Conservation (phyloP, 2,329 filamentous ascomycete species). For the Arthrobotrys iridis region DNA sequence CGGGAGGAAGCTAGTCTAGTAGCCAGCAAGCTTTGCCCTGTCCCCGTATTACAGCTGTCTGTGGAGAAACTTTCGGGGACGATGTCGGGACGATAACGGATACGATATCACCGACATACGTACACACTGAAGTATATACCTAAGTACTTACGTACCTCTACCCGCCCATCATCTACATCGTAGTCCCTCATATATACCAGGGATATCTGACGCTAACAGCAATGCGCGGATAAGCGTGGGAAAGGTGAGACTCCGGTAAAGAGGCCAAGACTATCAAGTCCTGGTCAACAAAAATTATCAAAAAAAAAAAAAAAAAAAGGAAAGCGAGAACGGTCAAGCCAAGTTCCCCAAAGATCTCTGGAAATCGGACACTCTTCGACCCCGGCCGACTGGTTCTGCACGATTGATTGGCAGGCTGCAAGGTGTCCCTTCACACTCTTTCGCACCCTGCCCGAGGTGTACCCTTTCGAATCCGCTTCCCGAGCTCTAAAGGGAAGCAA, state of each 20-base stretch:
- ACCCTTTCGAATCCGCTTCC: neutral
- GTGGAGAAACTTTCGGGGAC: constrained; percentile 24
- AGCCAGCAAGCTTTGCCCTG: neutral
- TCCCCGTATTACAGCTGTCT: neutral
- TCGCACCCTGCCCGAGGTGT: constrained; percentile 9
- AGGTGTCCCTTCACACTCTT: neutral
- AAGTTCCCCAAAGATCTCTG: too few species aligned
- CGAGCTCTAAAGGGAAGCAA: neutral
- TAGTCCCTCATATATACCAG: neutral
- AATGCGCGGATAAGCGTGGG: constrained; percentile 50
- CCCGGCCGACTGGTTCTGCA: too few species aligned
- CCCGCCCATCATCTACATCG: neutral
- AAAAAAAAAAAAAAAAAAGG: too few species aligned
- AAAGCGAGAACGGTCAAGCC: too few species aligned
- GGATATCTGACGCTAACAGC: neutral
- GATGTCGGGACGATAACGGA: constrained; percentile 11
- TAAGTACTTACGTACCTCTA: too few species aligned
- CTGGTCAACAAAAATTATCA: constrained; percentile 53
- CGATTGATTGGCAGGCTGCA: too few species aligned
- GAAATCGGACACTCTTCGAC: too few species aligned
- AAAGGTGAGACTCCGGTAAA: neutral
- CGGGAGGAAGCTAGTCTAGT: neutral
- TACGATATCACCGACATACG: too few species aligned
- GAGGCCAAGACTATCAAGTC: neutral
- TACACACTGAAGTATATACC: too few species aligned